Conservation (phyloP, 257 asterid species). For the Nemophila menziesii region DNA sequence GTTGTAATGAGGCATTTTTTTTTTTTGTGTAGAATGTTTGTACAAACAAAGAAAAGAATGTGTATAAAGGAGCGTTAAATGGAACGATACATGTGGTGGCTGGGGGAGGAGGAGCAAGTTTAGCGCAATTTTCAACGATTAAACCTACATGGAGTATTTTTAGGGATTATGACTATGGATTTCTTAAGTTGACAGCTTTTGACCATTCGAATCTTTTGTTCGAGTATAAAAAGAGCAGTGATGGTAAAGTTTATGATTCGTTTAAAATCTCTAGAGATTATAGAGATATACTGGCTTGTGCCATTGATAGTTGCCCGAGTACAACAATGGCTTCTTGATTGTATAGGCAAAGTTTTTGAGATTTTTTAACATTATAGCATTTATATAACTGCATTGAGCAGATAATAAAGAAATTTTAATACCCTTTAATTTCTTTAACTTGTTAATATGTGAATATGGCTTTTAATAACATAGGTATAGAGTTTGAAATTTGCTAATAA, state of each 20-base stretch:
- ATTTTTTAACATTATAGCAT: background rate
- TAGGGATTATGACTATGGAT: constrained; percentile 67
- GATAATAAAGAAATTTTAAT: background rate
- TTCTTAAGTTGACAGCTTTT: constrained; percentile 69
- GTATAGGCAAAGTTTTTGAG: background rate
- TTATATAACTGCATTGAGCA: background rate
- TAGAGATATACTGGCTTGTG: constrained; percentile 78
- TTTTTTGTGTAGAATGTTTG: constrained; percentile 45
- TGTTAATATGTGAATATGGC: too few species aligned
- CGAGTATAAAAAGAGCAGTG: constrained; percentile 80
- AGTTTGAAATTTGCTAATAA: too few species aligned
- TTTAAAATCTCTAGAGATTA: constrained; percentile 75
- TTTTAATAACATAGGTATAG: too few species aligned
- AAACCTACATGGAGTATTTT: constrained; percentile 69
- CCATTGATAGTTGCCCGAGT: constrained; percentile 76
- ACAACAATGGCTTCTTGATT: constrained; percentile 50
- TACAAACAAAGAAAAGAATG: constrained; percentile 41
- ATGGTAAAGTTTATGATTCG: constrained; percentile 76
- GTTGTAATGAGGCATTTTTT: background rate
- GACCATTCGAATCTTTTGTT: constrained; percentile 71
- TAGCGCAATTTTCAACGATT: constrained; percentile 44
- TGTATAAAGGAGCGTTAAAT: constrained; percentile 58
- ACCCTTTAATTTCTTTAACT: background rate
- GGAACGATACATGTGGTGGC: constrained; percentile 94
- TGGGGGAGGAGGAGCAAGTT: constrained; percentile 92